phyloP scores from a whole-genome alignment of 495 filamentous ascomycete species.

The Hyaloscypha finlandica region DNA sequence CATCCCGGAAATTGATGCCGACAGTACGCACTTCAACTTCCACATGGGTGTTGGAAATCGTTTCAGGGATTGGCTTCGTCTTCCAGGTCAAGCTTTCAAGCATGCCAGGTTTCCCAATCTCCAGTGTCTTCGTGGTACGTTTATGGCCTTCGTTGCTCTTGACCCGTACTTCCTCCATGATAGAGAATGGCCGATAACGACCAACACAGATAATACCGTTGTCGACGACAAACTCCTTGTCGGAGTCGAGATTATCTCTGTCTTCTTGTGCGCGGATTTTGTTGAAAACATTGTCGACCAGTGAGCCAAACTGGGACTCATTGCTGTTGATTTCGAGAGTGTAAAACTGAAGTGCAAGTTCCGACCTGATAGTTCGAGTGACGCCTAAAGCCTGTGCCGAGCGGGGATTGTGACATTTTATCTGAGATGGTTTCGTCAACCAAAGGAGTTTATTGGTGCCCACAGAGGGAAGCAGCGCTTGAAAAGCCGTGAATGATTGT shows the following conservation, averaged over 20 bases:
- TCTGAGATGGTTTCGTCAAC: conserved; percentile 43
- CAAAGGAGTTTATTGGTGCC: conserved; percentile 36
- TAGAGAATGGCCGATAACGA: conserved; percentile 5
- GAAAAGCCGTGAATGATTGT: conserved; percentile 27
- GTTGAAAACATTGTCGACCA: conserved; percentile 9
- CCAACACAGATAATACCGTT: conserved; percentile 10
- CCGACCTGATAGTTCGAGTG: conserved; percentile 43
- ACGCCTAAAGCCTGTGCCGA: conserved; percentile 42
- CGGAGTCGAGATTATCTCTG: conserved; percentile 10
- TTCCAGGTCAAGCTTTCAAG: conserved; percentile 8
- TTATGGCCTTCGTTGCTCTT: not conserved
- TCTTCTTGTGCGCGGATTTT: conserved; percentile 9
- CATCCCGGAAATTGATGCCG: conserved; percentile 32
- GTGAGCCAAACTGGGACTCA: not conserved
- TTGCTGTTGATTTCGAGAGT: conserved; percentile 44
- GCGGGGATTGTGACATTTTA: conserved; percentile 40
- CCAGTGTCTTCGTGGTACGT: not conserved
- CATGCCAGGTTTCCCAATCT: conserved; percentile 7
- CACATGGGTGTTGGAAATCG: conserved; percentile 33
- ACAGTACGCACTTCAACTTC: conserved; percentile 41
- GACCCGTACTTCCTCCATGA: not conserved
- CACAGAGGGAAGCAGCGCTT: conserved; percentile 18
- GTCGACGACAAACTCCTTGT: conserved; percentile 14
- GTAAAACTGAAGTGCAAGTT: conserved; percentile 40
- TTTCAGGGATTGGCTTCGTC: not conserved